Conservation (phyloP, 441 rosid genomes). For the Pelargonium citronellum region DNA sequence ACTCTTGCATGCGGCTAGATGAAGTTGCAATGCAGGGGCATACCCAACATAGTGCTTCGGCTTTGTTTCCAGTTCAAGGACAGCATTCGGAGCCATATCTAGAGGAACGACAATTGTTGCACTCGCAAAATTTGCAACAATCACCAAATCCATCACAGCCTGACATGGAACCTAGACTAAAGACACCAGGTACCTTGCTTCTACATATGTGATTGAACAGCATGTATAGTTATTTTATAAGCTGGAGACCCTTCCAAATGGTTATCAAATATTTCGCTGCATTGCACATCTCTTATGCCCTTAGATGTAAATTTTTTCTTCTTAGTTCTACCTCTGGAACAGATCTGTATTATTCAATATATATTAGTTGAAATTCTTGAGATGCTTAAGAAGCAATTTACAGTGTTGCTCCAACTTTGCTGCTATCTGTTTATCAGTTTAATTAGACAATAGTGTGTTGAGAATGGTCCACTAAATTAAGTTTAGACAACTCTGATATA, state of each 20-base stretch:
- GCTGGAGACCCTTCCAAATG: neutral
- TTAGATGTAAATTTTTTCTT: too few relatives aligned
- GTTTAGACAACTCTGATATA: too few relatives aligned
- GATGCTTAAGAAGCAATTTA: too few relatives aligned
- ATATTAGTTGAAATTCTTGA: too few relatives aligned
- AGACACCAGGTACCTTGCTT: slow-evolving; percentile 21
- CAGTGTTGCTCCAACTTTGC: too few relatives aligned
- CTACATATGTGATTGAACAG: slow-evolving; percentile 13
- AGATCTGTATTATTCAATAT: too few relatives aligned
- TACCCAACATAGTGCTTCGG: slow-evolving; percentile 16
- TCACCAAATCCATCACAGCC: slow-evolving; percentile 18
- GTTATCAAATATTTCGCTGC: slow-evolving; percentile 7
- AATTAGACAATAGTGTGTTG: too few relatives aligned
- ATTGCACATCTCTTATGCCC: too few relatives aligned
- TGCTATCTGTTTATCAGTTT: too few relatives aligned
- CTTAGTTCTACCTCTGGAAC: too few relatives aligned
- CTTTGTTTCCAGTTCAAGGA: slow-evolving; percentile 19
- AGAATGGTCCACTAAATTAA: too few relatives aligned
- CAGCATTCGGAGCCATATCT: slow-evolving; percentile 21
- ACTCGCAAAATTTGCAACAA: slow-evolving; percentile 19
- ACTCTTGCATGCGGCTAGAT: slow-evolving; percentile 17
- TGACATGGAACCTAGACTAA: slow-evolving; percentile 21
- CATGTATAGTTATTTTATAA: neutral
- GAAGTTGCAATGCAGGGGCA: slow-evolving; percentile 21
- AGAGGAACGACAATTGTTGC: slow-evolving; percentile 20